A percentile compares a stretch with the other conserved stretches of the same genome.
Evolutionary conservation across 108 stramenopile species (phyloP).

Genomic region (Mayamaea pseudoterrestris): DNA sequence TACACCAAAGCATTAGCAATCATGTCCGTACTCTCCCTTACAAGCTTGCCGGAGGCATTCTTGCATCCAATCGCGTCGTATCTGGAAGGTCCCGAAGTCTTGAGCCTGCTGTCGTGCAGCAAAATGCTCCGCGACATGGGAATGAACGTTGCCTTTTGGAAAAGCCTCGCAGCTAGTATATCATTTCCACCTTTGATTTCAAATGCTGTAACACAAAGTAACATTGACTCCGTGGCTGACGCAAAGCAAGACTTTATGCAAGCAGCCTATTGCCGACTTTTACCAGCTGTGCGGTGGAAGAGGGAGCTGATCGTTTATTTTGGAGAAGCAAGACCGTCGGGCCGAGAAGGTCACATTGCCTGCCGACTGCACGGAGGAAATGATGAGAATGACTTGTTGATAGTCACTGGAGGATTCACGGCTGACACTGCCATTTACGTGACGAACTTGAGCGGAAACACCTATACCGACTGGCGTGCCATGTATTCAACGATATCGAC

Average conservation of each 20-base stretch:
- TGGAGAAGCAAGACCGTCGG: constrained; percentile 2
- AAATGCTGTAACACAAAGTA: background rate
- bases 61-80: constrained; percentile 12
- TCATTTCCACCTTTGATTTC: too few species aligned
- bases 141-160: constrained; percentile 21
- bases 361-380: constrained; percentile 23
- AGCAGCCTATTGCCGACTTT: constrained; percentile 9
- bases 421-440: constrained; percentile 24
- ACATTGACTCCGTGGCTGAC: background rate
- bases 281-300: constrained; percentile 24
- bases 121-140: constrained; percentile 14
- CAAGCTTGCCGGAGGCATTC: constrained; percentile 24
- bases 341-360: constrained; percentile 35
- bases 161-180: constrained; percentile 3
- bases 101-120: constrained; percentile 24
- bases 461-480: background rate
- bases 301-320: too few species aligned
- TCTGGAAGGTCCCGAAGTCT: constrained; percentile 20
- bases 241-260: constrained; percentile 9
- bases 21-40: too few species aligned
- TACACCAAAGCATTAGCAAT: too few species aligned
- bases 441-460: background rate
- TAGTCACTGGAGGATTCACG: constrained; percentile 39
- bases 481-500: background rate
- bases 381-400: background rate